Evolutionary conservation across 192 early-diverging fungal genomes (phyloP).

Genomic region (Linnemannia elongata): DNA sequence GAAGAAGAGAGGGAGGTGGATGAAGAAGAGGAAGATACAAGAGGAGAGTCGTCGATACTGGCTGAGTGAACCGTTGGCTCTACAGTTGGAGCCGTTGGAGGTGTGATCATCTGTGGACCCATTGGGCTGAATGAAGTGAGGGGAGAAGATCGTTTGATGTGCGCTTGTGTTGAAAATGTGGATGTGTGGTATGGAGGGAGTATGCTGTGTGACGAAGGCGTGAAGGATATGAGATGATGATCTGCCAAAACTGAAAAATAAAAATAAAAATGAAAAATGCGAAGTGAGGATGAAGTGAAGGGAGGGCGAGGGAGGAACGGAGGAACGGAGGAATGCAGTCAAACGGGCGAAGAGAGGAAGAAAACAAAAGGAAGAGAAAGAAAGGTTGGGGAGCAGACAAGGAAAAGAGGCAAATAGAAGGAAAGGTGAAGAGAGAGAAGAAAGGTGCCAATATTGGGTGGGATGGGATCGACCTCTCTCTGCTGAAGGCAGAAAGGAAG

Average conservation of each 20-base stretch:
- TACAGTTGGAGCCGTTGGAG: background rate
- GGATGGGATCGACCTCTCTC: too few species aligned
- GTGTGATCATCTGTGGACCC: background rate
- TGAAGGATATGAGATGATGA: background rate
- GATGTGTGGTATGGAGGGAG: background rate
- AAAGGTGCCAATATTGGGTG: too few species aligned
- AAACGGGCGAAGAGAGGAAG: background rate
- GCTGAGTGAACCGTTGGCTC: background rate
- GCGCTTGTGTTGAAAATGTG: background rate
- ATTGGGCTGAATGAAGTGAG: background rate
- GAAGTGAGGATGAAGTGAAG: background rate
- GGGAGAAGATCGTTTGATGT: background rate
- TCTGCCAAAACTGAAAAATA: background rate
- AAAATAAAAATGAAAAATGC: background rate
- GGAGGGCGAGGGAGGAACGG: background rate
- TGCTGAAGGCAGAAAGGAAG: background rate
- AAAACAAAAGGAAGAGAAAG: background rate
- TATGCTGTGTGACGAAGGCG: background rate
- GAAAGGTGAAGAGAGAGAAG: background rate
- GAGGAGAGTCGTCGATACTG: slow-evolving; percentile 22
- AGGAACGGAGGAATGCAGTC: background rate
- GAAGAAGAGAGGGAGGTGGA: slow-evolving; percentile 3
- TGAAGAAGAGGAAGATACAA: background rate
- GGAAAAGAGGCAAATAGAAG: background rate
- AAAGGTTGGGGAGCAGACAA: background rate